Evolutionary conservation across 305 asterid genomes (phyloP).

Genomic region (Fraxinus ornus): DNA sequence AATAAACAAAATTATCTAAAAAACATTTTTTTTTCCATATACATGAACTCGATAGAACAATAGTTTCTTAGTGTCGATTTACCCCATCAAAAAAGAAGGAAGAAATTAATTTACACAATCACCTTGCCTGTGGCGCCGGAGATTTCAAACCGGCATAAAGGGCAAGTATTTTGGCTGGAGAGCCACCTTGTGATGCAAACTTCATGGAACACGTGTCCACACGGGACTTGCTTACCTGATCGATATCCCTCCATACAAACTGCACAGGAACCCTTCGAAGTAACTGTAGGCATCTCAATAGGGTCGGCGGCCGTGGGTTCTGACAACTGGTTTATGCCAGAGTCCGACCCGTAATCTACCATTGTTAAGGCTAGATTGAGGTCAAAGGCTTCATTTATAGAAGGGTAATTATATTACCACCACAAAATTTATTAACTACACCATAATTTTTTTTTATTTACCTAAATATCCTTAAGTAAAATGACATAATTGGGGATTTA

Average conservation of each 20-base stretch:
- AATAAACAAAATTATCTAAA: no score
- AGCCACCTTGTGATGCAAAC: background rate
- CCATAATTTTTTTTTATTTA: no score
- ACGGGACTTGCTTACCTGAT: conserved; percentile 17
- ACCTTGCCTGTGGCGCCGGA: background rate
- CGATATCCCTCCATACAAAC: conserved; percentile 34
- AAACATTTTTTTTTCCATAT: no score
- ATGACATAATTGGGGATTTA: no score
- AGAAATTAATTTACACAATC: background rate
- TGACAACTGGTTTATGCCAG: background rate
- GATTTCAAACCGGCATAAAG: background rate
- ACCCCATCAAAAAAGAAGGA: no score
- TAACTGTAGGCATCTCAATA: conserved; percentile 20
- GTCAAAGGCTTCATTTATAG: background rate
- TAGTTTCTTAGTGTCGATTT: no score
- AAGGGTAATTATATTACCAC: no score
- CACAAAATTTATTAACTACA: no score
- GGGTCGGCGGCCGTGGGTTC: background rate
- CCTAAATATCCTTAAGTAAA: no score
- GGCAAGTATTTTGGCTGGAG: background rate
- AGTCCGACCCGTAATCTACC: background rate
- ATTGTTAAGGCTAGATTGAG: background rate
- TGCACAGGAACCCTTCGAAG: conserved; percentile 13
- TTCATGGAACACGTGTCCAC: conserved; percentile 33
- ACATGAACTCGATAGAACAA: background rate